phyloP scores from a whole-genome alignment of 2,329 filamentous ascomycete species.

The Aspergillus cejpii region DNA sequence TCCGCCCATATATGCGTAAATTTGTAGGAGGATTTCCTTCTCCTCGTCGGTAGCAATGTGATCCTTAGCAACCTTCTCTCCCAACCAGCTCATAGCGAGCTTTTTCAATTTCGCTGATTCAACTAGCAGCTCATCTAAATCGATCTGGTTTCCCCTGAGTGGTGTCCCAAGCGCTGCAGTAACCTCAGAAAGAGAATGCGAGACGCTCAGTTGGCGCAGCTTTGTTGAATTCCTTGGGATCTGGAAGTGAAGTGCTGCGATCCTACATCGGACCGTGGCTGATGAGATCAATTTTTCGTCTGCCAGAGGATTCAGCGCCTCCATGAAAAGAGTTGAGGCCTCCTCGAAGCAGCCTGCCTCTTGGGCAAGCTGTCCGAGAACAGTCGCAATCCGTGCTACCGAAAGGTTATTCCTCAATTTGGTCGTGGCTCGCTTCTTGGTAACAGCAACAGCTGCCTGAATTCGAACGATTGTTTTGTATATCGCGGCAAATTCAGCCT shows the following conservation, averaged over 20 bases:
- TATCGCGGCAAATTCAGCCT: constrained; percentile 32
- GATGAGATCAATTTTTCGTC: constrained; percentile 29
- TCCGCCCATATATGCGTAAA: constrained; percentile 34
- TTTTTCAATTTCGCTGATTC: constrained; percentile 42
- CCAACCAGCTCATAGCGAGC: constrained; percentile 33
- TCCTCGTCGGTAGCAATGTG: constrained; percentile 10
- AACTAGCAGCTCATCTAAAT: constrained; percentile 42
- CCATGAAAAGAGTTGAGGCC: constrained; percentile 32
- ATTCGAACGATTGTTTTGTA: constrained; percentile 35
- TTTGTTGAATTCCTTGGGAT: constrained; percentile 21
- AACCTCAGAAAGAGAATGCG: constrained; percentile 29
- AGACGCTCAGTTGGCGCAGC: constrained; percentile 14
- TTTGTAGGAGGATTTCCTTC: constrained; percentile 19
- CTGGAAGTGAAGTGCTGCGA: constrained; percentile 35
- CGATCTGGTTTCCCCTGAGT: constrained; percentile 35
- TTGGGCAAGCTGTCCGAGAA: constrained; percentile 37
- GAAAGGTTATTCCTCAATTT: constrained; percentile 20
- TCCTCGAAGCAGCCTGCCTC: constrained; percentile 37
- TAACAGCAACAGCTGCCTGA: constrained; percentile 25
- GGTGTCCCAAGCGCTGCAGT: constrained; percentile 31
- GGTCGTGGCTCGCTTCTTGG: constrained; percentile 22
- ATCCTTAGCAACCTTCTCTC: constrained; percentile 25
- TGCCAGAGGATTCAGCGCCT: constrained; percentile 28
- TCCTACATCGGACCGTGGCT: constrained; percentile 36
- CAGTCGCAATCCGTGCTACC: constrained; percentile 30